Conservation (phyloP, 2,329 filamentous ascomycete species). For the Colletotrichum lupini region DNA sequence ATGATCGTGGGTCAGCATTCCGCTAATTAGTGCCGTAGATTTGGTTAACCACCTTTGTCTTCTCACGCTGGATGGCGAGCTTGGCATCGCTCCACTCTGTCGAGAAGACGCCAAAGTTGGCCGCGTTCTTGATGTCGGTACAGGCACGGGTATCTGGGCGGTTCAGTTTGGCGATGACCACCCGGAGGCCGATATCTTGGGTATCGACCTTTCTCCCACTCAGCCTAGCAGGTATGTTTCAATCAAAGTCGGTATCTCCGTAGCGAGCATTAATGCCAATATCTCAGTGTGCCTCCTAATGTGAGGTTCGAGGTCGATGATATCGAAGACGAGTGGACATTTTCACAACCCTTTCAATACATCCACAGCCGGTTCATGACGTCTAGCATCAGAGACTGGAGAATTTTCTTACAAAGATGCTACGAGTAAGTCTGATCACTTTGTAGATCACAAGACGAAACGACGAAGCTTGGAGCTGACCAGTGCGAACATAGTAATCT, state of each 20-base stretch:
- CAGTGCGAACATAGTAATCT: slow-evolving; percentile 39
- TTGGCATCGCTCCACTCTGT: slow-evolving; percentile 6
- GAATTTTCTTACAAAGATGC: not conserved
- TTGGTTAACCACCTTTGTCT: slow-evolving; percentile 65
- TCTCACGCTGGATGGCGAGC: slow-evolving; percentile 48
- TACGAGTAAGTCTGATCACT: not conserved
- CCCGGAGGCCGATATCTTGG: slow-evolving; percentile 45
- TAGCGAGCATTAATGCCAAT: too few species aligned
- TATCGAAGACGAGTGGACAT: slow-evolving; percentile 51
- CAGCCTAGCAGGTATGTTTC: not conserved
- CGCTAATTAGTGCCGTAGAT: slow-evolving; percentile 43
- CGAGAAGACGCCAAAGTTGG: slow-evolving; percentile 30
- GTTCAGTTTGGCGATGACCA: slow-evolving; percentile 53
- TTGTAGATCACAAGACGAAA: slow-evolving; percentile 42
- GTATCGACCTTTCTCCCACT: slow-evolving; percentile 32
- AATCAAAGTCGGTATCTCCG: slow-evolving; percentile 41
- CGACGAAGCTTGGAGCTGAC: not conserved
- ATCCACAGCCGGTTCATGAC: slow-evolving; percentile 39
- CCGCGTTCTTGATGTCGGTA: slow-evolving; percentile 40
- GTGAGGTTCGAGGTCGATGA: slow-evolving; percentile 56
- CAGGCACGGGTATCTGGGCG: slow-evolving; percentile 42
- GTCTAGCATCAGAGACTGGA: not conserved
- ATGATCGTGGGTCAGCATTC: not conserved
- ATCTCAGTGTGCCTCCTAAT: slow-evolving; percentile 52
- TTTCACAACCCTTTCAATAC: slow-evolving; percentile 42